Evolutionary conservation across 176 grass and related monocot genomes (phyloP).

Genomic region (Avena atlantica): DNA sequence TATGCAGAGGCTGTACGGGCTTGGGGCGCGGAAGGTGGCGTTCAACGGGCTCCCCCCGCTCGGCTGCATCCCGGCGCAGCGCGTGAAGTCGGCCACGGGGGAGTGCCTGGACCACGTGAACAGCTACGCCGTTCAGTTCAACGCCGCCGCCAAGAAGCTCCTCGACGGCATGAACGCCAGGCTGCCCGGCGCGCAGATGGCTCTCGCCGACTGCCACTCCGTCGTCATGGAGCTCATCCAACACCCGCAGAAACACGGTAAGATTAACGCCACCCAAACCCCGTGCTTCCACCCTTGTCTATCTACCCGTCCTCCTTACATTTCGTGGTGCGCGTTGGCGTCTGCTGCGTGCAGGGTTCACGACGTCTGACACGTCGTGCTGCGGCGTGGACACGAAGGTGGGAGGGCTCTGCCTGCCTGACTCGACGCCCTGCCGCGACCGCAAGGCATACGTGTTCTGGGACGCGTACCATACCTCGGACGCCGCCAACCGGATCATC

Average conservation of each 20-base stretch:
- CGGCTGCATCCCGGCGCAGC: constrained; percentile 91
- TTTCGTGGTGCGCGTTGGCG: background rate
- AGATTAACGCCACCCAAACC: background rate
- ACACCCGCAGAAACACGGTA: constrained; percentile 71
- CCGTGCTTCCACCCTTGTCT: background rate
- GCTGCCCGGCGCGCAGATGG: constrained; percentile 76
- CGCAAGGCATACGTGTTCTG: constrained; percentile 90
- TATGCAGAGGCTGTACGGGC: constrained; percentile 70
- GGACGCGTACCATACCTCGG: constrained; percentile 95
- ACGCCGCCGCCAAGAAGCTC: constrained; percentile 69
- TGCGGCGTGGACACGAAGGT: constrained; percentile 86
- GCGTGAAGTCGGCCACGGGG: constrained; percentile 55
- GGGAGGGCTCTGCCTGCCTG: constrained; percentile 83
- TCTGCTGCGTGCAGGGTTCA: constrained; percentile 65
- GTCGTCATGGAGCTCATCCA: constrained; percentile 89
- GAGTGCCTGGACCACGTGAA: constrained; percentile 69
- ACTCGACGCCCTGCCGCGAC: constrained; percentile 65
- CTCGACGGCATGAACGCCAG: constrained; percentile 59
- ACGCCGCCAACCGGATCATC: constrained; percentile 86
- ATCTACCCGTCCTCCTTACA: background rate
- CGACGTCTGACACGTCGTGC: constrained; percentile 77
- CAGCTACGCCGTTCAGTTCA: constrained; percentile 72
- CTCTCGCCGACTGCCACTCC: constrained; percentile 67
- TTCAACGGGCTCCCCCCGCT: constrained; percentile 79
- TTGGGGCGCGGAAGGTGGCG: constrained; percentile 75